phyloP scores from a whole-genome alignment of 192 early-diverging fungal genomes.

The Powellomyces hirtus region DNA sequence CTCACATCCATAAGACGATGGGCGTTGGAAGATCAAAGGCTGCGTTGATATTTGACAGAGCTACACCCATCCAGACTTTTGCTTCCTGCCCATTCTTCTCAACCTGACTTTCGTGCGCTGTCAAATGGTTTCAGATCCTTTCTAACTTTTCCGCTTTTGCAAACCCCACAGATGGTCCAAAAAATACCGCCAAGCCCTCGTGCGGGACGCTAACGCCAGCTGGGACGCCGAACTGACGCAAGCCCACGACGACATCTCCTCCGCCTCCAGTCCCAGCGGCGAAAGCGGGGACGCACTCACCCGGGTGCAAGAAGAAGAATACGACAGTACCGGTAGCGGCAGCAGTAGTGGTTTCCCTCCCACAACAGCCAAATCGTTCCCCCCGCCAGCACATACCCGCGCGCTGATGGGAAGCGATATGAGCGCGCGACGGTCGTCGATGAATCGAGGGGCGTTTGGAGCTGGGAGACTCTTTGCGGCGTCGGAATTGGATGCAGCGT shows the following conservation, averaged over 20 bases:
- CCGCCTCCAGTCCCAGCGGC: too few species aligned
- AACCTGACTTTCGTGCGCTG: too few species aligned
- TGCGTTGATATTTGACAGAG: not conserved
- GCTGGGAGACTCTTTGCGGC: conserved; percentile 13
- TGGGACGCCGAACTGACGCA: conserved; percentile 8
- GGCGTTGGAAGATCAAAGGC: too few species aligned
- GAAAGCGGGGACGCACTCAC: too few species aligned
- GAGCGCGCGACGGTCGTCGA: conserved; percentile 18
- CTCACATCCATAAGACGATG: too few species aligned
- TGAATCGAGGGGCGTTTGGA: conserved; percentile 11
- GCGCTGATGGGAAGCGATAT: conserved; percentile 1
- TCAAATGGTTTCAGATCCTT: too few species aligned
- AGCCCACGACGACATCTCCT: too few species aligned
- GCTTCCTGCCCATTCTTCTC: not conserved
- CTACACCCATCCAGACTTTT: not conserved
- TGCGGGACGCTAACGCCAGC: conserved; percentile 18
- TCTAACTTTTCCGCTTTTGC: not conserved
- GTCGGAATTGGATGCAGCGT: conserved; percentile 18
- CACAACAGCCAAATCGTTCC: too few species aligned
- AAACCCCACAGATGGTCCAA: conserved; percentile 26
- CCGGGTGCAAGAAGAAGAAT: too few species aligned
- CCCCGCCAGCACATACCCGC: not conserved
- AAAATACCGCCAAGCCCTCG: conserved; percentile 15
- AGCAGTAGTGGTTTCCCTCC: too few species aligned
- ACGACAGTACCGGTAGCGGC: too few species aligned